Conservation (phyloP, 129 eudicot species). For the Flaveria linearis region DNA sequence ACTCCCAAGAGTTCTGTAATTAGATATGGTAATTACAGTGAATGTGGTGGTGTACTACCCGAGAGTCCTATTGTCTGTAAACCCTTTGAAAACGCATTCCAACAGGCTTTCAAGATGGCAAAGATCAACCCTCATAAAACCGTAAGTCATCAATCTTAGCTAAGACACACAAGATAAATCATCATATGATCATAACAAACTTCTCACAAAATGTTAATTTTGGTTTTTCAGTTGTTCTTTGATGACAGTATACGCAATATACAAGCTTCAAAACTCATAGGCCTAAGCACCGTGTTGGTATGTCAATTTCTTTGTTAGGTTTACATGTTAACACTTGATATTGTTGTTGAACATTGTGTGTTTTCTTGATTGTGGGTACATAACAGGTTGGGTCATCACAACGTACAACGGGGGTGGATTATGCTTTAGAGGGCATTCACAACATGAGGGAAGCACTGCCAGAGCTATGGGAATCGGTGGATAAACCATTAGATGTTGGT, state of each 20-base stretch:
- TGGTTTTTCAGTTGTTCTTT: slow-evolving; percentile 67
- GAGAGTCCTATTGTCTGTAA: slow-evolving; percentile 72
- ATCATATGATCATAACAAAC: no score
- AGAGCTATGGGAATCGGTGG: slow-evolving; percentile 67
- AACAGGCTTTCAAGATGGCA: slow-evolving; percentile 64
- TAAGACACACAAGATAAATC: background rate
- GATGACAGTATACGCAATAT: slow-evolving; percentile 83
- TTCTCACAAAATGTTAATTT: background rate
- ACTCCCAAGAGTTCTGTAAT: background rate
- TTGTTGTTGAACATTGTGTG: background rate
- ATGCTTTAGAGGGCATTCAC: slow-evolving; percentile 90
- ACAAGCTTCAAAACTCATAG: slow-evolving; percentile 55
- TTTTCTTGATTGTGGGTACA: background rate
- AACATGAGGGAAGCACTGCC: slow-evolving; percentile 83
- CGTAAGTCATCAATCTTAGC: slow-evolving; percentile 42
- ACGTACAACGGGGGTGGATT: slow-evolving; percentile 61
- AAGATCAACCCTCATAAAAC: slow-evolving; percentile 67
- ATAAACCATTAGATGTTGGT: slow-evolving; percentile 37
- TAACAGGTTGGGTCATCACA: slow-evolving; percentile 69
- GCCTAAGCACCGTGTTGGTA: slow-evolving; percentile 83
- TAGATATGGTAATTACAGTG: slow-evolving; percentile 1
- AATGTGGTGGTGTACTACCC: slow-evolving; percentile 34
- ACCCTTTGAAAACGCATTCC: slow-evolving; percentile 67
- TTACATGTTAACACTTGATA: slow-evolving; percentile 39
- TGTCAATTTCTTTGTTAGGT: slow-evolving; percentile 5